Evolutionary conservation across 139 green algal genomes (phyloP).

Genomic region (Picochlorum sp.): DNA sequence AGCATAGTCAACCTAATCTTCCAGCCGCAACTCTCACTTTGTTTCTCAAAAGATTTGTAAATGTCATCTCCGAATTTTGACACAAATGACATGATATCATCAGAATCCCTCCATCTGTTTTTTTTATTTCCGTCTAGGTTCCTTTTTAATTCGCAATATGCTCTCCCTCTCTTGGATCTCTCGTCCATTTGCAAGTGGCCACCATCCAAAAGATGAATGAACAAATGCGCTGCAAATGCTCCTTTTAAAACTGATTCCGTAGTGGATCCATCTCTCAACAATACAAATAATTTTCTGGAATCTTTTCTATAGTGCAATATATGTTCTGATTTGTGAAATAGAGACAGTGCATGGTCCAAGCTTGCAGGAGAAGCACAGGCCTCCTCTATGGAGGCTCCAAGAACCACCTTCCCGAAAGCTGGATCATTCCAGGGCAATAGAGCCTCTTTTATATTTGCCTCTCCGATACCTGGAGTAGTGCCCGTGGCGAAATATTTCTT

Average conservation of each 20-base stretch:
- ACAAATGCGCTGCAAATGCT: constrained; percentile 56
- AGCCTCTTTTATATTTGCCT: constrained; percentile 61
- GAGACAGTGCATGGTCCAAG: constrained; percentile 19
- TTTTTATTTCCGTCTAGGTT: not conserved
- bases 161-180: too few species aligned
- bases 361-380: constrained; percentile 42
- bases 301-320: constrained; percentile 49
- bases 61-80: constrained; percentile 9
- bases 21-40: constrained; percentile 47
- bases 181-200: not conserved
- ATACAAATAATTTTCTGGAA: constrained; percentile 46
- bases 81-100: not conserved
- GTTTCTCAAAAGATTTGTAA: constrained; percentile 35
- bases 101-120: not conserved
- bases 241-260: constrained; percentile 41
- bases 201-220: constrained; percentile 43
- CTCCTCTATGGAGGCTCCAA: constrained; percentile 56
- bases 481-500: constrained; percentile 25
- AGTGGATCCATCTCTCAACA: constrained; percentile 54
- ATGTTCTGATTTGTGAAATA: constrained; percentile 6
- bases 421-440: constrained; percentile 56
- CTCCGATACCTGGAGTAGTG: constrained; percentile 34
- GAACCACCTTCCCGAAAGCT: constrained; percentile 27
- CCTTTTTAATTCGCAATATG: not conserved
- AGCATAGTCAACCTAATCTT: constrained; percentile 53